A percentile compares a stretch with the other conserved stretches of the same genome.
Evolutionary conservation across 2,329 filamentous ascomycete species (phyloP).

Genomic region (Pseudovirgaria hyperparasitica): DNA sequence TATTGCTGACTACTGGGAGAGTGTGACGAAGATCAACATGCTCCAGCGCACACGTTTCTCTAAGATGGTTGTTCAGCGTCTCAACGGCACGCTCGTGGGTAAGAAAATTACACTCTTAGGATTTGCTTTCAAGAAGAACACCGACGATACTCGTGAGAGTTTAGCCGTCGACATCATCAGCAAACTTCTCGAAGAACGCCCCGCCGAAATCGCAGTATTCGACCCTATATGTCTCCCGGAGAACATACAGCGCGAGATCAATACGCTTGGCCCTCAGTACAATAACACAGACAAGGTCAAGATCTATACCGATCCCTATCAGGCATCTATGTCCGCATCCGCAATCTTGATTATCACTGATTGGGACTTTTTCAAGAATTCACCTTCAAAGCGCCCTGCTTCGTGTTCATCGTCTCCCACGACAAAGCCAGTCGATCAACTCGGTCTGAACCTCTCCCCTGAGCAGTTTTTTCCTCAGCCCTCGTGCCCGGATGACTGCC

Average conservation of each 20-base stretch:
- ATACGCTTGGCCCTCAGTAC: constrained; percentile 2
- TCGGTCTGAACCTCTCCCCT: neutral
- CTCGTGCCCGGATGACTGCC: constrained; percentile 1
- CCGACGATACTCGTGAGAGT: constrained; percentile 59
- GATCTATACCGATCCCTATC: constrained; percentile 34
- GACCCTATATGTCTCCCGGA: constrained; percentile 35
- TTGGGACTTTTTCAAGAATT: constrained; percentile 5
- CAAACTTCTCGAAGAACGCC: constrained; percentile 50
- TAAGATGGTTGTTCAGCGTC: constrained; percentile 48
- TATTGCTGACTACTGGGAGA: constrained; percentile 61
- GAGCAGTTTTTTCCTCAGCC: constrained; percentile 2
- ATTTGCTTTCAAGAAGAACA: constrained; percentile 70
- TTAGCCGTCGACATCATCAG: constrained; percentile 56
- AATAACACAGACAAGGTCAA: constrained; percentile 38
- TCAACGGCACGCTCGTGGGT: constrained; percentile 55
- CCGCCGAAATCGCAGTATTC: constrained; percentile 52
- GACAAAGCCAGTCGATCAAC: neutral
- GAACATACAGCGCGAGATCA: constrained; percentile 3
- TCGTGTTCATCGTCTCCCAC: neutral
- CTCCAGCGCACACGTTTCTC: constrained; percentile 58
- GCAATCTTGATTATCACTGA: constrained; percentile 5
- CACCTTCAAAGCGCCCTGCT: neutral
- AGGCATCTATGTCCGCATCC: constrained; percentile 2
- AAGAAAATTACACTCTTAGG: constrained; percentile 62
- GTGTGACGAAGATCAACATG: constrained; percentile 64